phyloP scores from a whole-genome alignment of 1,284 basidiomycete genomes.

The Ceratobasidium sp. region DNA sequence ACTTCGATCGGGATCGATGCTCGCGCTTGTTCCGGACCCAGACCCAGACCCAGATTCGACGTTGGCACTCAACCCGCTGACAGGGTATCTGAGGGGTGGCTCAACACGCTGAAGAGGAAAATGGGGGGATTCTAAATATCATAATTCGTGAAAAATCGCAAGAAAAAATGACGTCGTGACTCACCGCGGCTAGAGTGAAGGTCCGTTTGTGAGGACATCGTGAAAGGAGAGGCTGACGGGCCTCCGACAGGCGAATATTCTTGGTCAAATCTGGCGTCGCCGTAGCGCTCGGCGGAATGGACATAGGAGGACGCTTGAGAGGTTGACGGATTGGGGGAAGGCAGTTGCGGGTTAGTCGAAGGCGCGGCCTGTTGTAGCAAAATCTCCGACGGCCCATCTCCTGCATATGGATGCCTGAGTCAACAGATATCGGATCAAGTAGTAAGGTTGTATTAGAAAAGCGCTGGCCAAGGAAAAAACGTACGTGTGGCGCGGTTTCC shows the following conservation, averaged over 20 bases:
- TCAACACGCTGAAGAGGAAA: constrained; percentile 12
- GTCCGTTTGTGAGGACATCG: constrained; percentile 9
- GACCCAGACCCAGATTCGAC: constrained; percentile 14
- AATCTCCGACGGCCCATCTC: constrained; percentile 32
- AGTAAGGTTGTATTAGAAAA: not conserved
- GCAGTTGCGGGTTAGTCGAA: not conserved
- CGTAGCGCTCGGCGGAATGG: constrained; percentile 18
- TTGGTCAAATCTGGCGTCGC: constrained; percentile 31
- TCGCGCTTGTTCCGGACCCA: constrained; percentile 26
- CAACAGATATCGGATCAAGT: constrained; percentile 12
- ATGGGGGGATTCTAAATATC: constrained; percentile 18
- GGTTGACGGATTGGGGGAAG: constrained; percentile 19
- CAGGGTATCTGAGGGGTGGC: not conserved
- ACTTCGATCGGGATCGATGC: constrained; percentile 29
- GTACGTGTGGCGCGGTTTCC: constrained; percentile 24
- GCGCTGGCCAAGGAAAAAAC: not conserved
- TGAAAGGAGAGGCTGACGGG: constrained; percentile 19
- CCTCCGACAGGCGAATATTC: constrained; percentile 25
- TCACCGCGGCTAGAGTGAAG: constrained; percentile 11
- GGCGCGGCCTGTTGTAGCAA: constrained; percentile 22
- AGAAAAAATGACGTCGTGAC: not conserved
- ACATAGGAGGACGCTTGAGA: constrained; percentile 35
- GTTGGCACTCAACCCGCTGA: not conserved
- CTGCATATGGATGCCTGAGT: constrained; percentile 33
- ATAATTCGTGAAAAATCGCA: not conserved